Evolutionary conservation across 768 basidiomycete species (phyloP), one percentile per base, ranked within the genome.

Genomic region (Trametes maxima): DNA sequence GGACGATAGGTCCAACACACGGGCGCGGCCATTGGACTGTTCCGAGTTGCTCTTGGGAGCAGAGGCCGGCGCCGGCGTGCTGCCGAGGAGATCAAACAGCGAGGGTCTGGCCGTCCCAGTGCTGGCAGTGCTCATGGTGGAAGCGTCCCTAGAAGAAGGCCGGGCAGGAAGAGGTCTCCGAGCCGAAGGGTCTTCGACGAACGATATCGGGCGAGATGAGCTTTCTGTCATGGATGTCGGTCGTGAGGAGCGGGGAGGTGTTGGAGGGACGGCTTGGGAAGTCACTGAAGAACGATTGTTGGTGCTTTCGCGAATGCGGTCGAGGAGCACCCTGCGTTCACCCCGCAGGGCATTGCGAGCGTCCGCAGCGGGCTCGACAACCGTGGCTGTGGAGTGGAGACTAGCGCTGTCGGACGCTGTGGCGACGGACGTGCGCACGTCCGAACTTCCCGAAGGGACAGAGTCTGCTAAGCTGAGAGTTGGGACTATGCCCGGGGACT

Each of bases 391-490:
- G 46, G 62, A 56, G 28, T 42, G 43, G 19, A 57, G 39, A 57
- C 50, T 54, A 24, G 64, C 43, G 51, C 55, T 50, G 39, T 54
- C 50, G 21, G 64, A 61, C 22, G 14, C 45, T 3, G 54, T 54
- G 45, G 46, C 35, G 28, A 43, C 19, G 22, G 60, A 59, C 21
- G 45, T 36, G 24, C 19, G 36, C 2, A 39, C 46, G 3, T 48
- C 43, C 16, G 21, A 1, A 0, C 77, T 73, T 1, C 68, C 58
- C 60, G 77, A 75, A 71, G 76, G 74, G 11, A 74, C 49, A 5
- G 46, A 74, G 62, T 79, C 81, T 55, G 87, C 86, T 50, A 92
- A 35, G 42, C 39, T 48, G 45, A 48, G 50, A 47, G 24, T 56
- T 1, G 54, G 28, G 6, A 57, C 36, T 46, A 59, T 44, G 36